A percentile compares a stretch with the other conserved stretches of the same genome.
Evolutionary conservation across 805 yeast species (phyloP).

Genomic region (Candida sphagnicola): DNA sequence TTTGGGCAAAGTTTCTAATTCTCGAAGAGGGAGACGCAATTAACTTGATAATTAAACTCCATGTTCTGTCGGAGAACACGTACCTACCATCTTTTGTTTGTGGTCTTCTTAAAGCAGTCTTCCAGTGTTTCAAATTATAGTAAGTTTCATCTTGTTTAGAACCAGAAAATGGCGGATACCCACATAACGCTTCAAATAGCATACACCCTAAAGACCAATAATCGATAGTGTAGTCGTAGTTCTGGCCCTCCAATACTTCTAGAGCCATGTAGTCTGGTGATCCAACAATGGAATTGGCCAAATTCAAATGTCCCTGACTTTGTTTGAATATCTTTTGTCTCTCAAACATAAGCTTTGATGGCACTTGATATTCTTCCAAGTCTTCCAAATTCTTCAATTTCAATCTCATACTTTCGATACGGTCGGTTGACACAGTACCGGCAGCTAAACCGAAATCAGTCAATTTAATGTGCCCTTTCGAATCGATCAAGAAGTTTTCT

Average conservation of each 20-base stretch:
- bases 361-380: conserved; percentile 53
- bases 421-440: conserved; percentile 87
- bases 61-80: conserved; percentile 93
- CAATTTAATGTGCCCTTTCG: conserved; percentile 85
- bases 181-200: conserved; percentile 92
- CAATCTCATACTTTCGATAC: conserved; percentile 88
- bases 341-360: conserved; percentile 74
- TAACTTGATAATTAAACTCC: conserved; percentile 79
- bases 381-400: conserved; percentile 68
- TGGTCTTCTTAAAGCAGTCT: conserved; percentile 81
- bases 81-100: conserved; percentile 85
- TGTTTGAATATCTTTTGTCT: conserved; percentile 83
- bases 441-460: conserved; percentile 98
- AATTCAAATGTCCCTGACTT: conserved; percentile 69
- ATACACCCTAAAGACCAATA: conserved; percentile 99
- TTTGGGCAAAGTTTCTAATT: conserved; percentile 74
- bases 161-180: conserved; percentile 97
- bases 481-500: conserved; percentile 85
- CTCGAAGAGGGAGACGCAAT: conserved; percentile 79
- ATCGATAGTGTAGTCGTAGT: conserved; percentile 93
- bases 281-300: conserved; percentile 95
- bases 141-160: conserved; percentile 92
- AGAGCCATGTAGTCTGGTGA: conserved; percentile 99
- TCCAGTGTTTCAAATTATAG: conserved; percentile 90
- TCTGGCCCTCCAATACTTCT: conserved; percentile 91